These are phyloP conservation scores for Strombidium stylifer DNA, from an alignment of 73 alveolate genomes.

Conservation along the genomic window DNA sequence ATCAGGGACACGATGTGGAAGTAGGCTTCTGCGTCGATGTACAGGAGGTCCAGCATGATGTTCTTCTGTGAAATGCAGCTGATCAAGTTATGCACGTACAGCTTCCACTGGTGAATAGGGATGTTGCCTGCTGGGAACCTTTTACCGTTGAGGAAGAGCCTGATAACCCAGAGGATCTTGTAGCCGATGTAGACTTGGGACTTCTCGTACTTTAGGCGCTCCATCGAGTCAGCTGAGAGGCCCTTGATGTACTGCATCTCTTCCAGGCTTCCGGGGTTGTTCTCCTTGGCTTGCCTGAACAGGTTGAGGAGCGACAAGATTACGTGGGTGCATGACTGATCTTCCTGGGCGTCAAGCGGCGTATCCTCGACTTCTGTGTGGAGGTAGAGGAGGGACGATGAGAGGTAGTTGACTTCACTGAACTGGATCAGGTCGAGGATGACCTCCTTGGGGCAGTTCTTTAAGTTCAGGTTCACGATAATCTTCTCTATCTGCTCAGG, in stretches of 20 bases:
- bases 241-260: slow-evolving; percentile 8
- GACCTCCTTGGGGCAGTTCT: slow-evolving; percentile 16
- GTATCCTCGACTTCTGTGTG: slow-evolving; percentile 16
- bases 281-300: slow-evolving; percentile 20
- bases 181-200: slow-evolving; percentile 42
- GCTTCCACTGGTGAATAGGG: slow-evolving; percentile 10
- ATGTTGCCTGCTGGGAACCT: slow-evolving; percentile 53
- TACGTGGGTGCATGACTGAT: slow-evolving; percentile 22
- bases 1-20: slow-evolving; percentile 19
- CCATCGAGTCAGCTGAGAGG: neutral
- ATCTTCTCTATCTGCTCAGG: slow-evolving; percentile 38
- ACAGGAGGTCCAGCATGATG: neutral
- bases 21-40: slow-evolving; percentile 34
- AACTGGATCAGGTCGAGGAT: slow-evolving; percentile 38
- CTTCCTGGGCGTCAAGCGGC: slow-evolving; percentile 23
- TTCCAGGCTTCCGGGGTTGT: neutral
- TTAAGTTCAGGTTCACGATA: slow-evolving; percentile 29
- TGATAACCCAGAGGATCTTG: slow-evolving; percentile 49
- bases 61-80: slow-evolving; percentile 4
- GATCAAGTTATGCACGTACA: slow-evolving; percentile 23
- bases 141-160: slow-evolving; percentile 47
- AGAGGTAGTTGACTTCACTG: slow-evolving; percentile 11
- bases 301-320: slow-evolving; percentile 32
- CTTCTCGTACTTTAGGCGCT: slow-evolving; percentile 16
- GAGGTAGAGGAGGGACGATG: slow-evolving; percentile 33